Base-by-base conservation (phyloP, 2,329 filamentous ascomycete species). In the Paecilomyces variotii region DNA sequence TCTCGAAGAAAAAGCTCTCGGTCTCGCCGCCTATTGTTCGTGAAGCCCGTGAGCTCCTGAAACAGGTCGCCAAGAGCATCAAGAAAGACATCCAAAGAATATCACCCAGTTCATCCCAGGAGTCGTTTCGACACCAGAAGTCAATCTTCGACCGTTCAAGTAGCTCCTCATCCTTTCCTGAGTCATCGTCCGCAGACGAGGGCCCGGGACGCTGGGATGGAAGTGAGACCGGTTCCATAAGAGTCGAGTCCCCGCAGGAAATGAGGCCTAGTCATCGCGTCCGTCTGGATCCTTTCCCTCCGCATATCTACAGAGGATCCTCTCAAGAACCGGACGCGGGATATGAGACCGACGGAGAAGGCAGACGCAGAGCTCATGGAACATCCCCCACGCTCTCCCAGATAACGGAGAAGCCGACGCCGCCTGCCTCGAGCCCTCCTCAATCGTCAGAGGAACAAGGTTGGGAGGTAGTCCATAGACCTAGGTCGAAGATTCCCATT, bases 131-230 rank as follows among this genome's bases (percentile, higher is more conserved):
- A 39, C 69, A 72, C 49, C 70, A 74, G 53, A 70, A 69, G 62
- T 80, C 78, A 2, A 76, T 80, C 6, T 80, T 80, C 63, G 78
- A 80, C 58, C 68, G 74, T 25, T 75, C 74, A 12, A 78, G 75
- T 60, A 78, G 77, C 62, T 76, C 74, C 2, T 77, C 76, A 1
- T 79, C 75, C 0, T 68, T 70, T 0, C 73, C 74, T 2, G 70
- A 72, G n/a, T 75, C 74, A 1, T 72, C 75, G 0, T 72, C 75
- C 0, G 67, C 71, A 3, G 72, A 74, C n/a, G 73, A 74, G 45
- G 69, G 70, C 12, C 63, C 66, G 3, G 70, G 70, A 5, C 69
- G 69, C 2, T 69, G 67, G 61, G 70, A 69, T 55, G 68, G 65
- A 32, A 70, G 63, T 26, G 73, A 74, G 27, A 57, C 64, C 5